Percentiles rank a stretch among this genome's conserved stretches.
Conservation (phyloP, 345 rosid species). For the Geranium rotundifolium region DNA sequence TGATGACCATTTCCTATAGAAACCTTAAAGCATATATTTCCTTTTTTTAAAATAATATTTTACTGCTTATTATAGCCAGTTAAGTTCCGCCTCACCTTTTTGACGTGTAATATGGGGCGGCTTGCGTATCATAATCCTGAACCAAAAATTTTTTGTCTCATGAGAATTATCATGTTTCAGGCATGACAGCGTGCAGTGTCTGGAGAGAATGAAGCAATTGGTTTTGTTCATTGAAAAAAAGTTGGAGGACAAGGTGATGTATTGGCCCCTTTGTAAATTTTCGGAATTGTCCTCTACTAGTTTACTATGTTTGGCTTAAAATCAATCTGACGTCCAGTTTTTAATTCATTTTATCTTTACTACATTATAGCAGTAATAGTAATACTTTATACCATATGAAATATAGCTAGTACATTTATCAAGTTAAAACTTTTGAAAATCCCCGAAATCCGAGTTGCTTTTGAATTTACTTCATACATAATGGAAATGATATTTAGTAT, state of each 20-base stretch:
- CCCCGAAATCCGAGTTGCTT: no score
- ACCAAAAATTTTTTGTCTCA: slow-evolving; percentile 7
- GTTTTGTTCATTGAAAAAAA: slow-evolving; percentile 66
- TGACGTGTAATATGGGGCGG: no score
- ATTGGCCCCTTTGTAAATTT: slow-evolving; percentile 4
- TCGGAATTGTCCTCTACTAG: not conserved
- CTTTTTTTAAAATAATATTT: no score
- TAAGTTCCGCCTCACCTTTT: not conserved
- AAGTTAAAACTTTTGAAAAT: no score
- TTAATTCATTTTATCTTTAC: no score
- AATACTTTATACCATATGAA: no score
- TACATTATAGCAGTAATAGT: no score
- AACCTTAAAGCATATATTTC: no score
- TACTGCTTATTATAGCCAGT: no score
- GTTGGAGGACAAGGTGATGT: slow-evolving; percentile 69
- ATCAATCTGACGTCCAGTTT: no score
- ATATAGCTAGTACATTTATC: no score
- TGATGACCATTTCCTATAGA: no score
- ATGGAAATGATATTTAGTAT: not conserved
- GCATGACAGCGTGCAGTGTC: slow-evolving; percentile 78
- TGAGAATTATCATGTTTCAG: slow-evolving; percentile 37
- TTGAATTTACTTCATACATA: not conserved
- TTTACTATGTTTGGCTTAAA: not conserved
- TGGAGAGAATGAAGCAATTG: slow-evolving; percentile 92
- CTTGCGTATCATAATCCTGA: not conserved